Evolutionary conservation across 768 basidiomycete genomes (phyloP).

Genomic region (Boletus sp.): DNA sequence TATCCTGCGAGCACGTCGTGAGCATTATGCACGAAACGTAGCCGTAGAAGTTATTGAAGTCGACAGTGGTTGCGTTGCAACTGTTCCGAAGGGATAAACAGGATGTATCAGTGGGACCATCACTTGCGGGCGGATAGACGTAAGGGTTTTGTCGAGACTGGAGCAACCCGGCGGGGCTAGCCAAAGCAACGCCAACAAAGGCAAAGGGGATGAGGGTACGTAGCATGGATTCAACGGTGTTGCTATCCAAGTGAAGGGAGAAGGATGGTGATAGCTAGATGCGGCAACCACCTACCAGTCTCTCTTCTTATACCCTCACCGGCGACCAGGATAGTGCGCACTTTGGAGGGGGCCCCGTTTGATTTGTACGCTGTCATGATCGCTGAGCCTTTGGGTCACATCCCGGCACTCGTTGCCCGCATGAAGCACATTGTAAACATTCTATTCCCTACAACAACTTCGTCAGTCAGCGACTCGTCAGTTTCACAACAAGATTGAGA

Average conservation of each 20-base stretch:
- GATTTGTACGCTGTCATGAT: too few species aligned
- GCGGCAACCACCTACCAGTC: background rate
- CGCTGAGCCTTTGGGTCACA: background rate
- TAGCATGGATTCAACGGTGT: background rate
- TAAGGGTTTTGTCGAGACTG: slow-evolving; percentile 11
- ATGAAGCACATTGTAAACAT: background rate
- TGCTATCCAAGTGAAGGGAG: background rate
- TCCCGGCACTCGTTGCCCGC: background rate
- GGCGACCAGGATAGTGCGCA: too few species aligned
- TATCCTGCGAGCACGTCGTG: slow-evolving; percentile 8
- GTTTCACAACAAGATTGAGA: too few species aligned
- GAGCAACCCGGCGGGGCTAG: slow-evolving; percentile 1
- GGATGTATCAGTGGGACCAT: background rate
- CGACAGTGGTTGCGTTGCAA: slow-evolving; percentile 17
- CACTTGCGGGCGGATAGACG: background rate
- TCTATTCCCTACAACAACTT: too few species aligned
- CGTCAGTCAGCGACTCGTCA: too few species aligned
- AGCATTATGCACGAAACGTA: slow-evolving; percentile 21
- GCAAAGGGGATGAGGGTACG: background rate
- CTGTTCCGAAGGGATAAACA: slow-evolving; percentile 19
- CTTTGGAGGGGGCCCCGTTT: too few species aligned
- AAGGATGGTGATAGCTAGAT: too few species aligned
- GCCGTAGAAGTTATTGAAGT: slow-evolving; percentile 17
- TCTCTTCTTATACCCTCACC: background rate
- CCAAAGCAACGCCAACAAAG: slow-evolving; percentile 2